Evolutionary conservation across 2,329 filamentous ascomycete species (phyloP), one percentile per base, ranked within the genome.

Genomic region (Periconia sp.): DNA sequence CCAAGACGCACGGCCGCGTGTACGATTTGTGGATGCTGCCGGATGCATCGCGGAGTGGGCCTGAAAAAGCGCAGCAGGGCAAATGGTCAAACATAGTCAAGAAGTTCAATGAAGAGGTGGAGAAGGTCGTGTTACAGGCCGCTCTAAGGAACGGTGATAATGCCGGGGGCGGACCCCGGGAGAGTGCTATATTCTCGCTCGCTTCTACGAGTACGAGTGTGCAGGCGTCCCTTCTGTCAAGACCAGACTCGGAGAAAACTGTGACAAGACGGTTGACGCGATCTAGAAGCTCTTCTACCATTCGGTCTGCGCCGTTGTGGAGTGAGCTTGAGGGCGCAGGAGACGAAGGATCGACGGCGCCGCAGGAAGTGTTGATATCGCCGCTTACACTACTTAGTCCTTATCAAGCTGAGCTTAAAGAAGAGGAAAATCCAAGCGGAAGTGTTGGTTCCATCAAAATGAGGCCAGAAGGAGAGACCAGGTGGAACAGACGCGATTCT

Each of bases 21-120:
- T 81, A 82, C 55, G 61, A 70, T 0, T 64, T 64, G 1, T 82
- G 79, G 79, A 70, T 73, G 5, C 55, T 81, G 1, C 78, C 78
- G 14, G 51, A 44, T 33, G 31, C 50, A 30, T 19, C 2, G 2
- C 41, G 49, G 3, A 14, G 37, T 18, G 13, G 49, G 15, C 1
- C 31, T n/a, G 14, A 30, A 10, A 44, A 49, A n/a, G 30, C 30
- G n/a, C 43, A 27, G 19, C 35, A 20, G 20, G 23, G 23, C 23
- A 13, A 49, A 18, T 45, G 52, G 43, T 27, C 17, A 2, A 11
- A 5, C 17, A n/a, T 33, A 8, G 17, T 58, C 14, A 23, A 47
- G 14, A 19, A 37, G n/a, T 53, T 55, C 42, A 48, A 52, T 17
- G 20, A 13, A 18, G 46, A 19, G 10, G 46, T 58, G 15, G 55